Conservation (phyloP, 345 rosid species). For the Hibiscus tridactylites region DNA sequence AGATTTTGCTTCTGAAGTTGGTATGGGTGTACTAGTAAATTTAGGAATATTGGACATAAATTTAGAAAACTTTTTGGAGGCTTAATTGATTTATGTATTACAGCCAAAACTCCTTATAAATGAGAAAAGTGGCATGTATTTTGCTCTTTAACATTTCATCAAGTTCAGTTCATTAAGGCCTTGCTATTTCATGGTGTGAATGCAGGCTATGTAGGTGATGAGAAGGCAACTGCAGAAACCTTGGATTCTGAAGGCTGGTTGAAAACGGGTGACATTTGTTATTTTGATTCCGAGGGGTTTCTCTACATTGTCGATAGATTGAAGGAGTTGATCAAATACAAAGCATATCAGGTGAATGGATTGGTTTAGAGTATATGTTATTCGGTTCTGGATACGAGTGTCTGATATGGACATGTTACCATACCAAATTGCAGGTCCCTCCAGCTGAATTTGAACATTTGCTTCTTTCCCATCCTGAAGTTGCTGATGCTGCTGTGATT, state of each 20-base stretch:
- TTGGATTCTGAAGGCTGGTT: constrained; percentile 81
- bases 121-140: not conserved
- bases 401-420: not conserved
- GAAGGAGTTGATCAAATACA: constrained; percentile 89
- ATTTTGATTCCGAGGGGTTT: constrained; percentile 34
- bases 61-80: too few relatives aligned
- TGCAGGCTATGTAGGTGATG: constrained; percentile 77
- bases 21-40: too few relatives aligned
- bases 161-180: not conserved
- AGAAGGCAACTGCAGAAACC: constrained; percentile 82
- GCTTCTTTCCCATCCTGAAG: constrained; percentile 62
- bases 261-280: constrained; percentile 91
- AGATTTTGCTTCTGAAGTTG: too few relatives aligned
- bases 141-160: not conserved
- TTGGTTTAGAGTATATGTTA: not conserved
- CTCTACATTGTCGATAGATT: constrained; percentile 60
- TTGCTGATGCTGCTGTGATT: constrained; percentile 84
- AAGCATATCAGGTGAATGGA: constrained; percentile 71
- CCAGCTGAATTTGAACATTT: constrained; percentile 87
- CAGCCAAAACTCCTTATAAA: not conserved
- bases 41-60: too few relatives aligned
- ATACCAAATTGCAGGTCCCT: constrained; percentile 52
- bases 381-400: too few relatives aligned
- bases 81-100: too few relatives aligned
- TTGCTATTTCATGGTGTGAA: constrained; percentile 9